A percentile compares a stretch with the other conserved stretches of the same genome.
Evolutionary conservation across 1,139 yeast species (phyloP).

Genomic region (Blastobotrys petasosporus): DNA sequence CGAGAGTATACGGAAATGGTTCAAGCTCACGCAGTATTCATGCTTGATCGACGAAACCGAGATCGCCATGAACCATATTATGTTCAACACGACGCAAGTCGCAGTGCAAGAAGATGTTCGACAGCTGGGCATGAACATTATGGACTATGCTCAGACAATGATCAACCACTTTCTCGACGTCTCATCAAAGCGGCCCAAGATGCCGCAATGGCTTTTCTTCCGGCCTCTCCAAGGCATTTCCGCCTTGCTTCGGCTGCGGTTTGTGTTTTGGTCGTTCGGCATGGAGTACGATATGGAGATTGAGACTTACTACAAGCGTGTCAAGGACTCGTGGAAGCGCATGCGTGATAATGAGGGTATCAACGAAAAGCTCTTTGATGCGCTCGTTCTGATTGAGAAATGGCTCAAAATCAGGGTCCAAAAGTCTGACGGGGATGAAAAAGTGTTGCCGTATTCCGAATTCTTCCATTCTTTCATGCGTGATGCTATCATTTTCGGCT

Average conservation of each 20-base stretch:
- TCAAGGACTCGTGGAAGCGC: constrained; percentile 6
- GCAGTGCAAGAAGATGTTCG: not conserved
- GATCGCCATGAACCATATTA: constrained; percentile 1
- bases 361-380: constrained; percentile 2
- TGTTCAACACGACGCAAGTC: not conserved
- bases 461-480: not conserved
- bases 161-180: not conserved
- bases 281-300: not conserved
- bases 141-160: not conserved
- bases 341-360: not conserved
- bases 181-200: not conserved
- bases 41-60: not conserved
- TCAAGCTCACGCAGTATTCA: not conserved
- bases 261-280: constrained; percentile 7
- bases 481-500: constrained; percentile 1
- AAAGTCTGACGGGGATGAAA: not conserved
- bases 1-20: constrained; percentile 1
- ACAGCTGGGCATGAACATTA: constrained; percentile 1
- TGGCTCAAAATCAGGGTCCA: constrained; percentile 6
- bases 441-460: not conserved
- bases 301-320: constrained; percentile 1
- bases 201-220: constrained; percentile 8
- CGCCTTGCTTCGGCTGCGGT: constrained; percentile 6
- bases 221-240: constrained; percentile 5
- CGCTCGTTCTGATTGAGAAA: constrained; percentile 1